Conservation (phyloP, 1,284 basidiomycete species). For the Leccinum cinnamomeum region DNA sequence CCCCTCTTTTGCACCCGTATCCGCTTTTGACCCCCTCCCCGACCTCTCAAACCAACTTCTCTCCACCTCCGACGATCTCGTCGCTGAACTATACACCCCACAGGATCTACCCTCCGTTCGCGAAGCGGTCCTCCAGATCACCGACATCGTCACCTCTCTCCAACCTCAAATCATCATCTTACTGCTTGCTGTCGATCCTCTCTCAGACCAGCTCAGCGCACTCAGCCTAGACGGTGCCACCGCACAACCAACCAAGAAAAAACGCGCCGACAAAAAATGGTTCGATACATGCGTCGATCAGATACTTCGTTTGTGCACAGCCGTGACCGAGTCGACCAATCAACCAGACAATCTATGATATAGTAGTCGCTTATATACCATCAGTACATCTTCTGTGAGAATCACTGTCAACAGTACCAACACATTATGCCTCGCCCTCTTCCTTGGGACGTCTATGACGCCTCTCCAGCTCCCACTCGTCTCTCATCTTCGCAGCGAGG, state of each 20-base stretch:
- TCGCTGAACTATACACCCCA: conserved; percentile 60
- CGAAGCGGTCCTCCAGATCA: conserved; percentile 40
- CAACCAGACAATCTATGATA: neutral
- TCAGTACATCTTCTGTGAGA: conserved; percentile 16
- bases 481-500: conserved; percentile 61
- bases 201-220: conserved; percentile 38
- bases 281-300: conserved; percentile 63
- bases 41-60: conserved; percentile 51
- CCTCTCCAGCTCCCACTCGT: conserved; percentile 39
- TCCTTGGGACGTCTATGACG: conserved; percentile 32
- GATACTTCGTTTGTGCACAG: conserved; percentile 41
- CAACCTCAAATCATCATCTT: conserved; percentile 32
- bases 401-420: conserved; percentile 6
- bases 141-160: conserved; percentile 38
- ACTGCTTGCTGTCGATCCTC: conserved; percentile 22
- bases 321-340: conserved; percentile 1
- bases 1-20: conserved; percentile 26
- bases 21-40: conserved; percentile 51
- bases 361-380: conserved; percentile 13
- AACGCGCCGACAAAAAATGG: conserved; percentile 45
- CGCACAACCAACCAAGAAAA: conserved; percentile 19
- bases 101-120: conserved; percentile 49
- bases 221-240: conserved; percentile 33
- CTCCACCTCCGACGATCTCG: conserved; percentile 60
- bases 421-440: conserved; percentile 33